Evolutionary conservation across 148 eudicot genomes (phyloP), one percentile per base, ranked within the genome.

Genomic region (Dysphania ambrosioides): DNA sequence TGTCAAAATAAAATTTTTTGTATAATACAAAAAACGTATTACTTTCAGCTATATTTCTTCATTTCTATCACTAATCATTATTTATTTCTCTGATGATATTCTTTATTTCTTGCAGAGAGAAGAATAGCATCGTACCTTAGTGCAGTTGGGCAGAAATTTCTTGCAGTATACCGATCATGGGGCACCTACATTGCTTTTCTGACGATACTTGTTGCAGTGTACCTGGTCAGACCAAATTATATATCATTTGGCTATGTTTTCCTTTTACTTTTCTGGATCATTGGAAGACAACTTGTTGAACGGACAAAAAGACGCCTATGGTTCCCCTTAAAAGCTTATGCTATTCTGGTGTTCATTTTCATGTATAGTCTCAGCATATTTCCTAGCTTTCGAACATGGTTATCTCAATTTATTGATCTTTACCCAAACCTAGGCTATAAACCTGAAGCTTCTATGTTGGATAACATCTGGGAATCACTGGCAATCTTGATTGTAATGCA

Each of bases 401-500:
- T 95, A 77, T 90, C 97, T 62, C 49, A 40, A 70, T 79, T 85
- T 40, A 77, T 95, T 64, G 89, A 92, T 84, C 92, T 92, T 66
- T 81, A 83, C 72, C 60, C 80, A 49, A 80, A 83, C 77, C 82
- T 92, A 67, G 97, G 99, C 51, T 95, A 86, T 79, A 84, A 85
- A 40, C 79, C 89, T 57, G 84, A 90, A 75, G 86, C 92, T 79
- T 88, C 91, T 41, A 79, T 92, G 71, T 75, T 91, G 79, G 66
- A 92, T 74, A 95, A 95, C 88, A 84, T 87, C 21, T 92, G 89
- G 90, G 94, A 95, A 77, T 90, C 99, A 56, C 81, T 95, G 53
- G 99, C 99, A 75, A 82, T 92, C 70, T 77, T 92, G 85, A 85
- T 92, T 78, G 99, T 92, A 67, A 95, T 95, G 99, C 99, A 95